These are phyloP conservation scores for Cyberlindnera mrakii DNA, from an alignment of 805 yeast species.

Conservation along the genomic window DNA sequence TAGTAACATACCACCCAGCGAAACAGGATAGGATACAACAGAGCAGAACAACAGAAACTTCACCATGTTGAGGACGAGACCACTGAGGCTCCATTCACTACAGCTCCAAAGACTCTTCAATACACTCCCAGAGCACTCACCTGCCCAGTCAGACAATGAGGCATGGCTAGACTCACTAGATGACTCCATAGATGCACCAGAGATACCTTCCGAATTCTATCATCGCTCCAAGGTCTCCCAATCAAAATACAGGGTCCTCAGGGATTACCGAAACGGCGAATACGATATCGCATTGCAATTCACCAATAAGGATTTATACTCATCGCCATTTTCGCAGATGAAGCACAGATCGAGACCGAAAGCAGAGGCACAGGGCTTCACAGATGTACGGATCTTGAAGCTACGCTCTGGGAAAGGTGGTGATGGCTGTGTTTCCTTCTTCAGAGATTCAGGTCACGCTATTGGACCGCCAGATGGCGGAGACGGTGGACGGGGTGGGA, in stretches of 20 bases:
- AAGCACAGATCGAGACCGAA: conserved; percentile 35
- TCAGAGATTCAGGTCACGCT: conserved; percentile 77
- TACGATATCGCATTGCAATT: conserved; percentile 9
- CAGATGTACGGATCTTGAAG: conserved; percentile 64
- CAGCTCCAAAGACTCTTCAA: not conserved
- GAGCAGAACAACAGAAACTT: too few species aligned
- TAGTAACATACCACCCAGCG: too few species aligned
- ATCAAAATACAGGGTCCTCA: conserved; percentile 3
- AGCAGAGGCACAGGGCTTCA: conserved; percentile 38
- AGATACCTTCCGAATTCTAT: not conserved
- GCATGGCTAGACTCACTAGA: conserved; percentile 30
- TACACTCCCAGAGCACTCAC: conserved; percentile 31
- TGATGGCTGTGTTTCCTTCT: conserved; percentile 78
- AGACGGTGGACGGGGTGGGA: conserved; percentile 94
- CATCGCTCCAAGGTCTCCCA: not conserved
- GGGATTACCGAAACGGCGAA: conserved; percentile 4
- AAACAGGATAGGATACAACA: too few species aligned
- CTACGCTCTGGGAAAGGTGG: conserved; percentile 84
- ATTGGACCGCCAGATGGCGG: conserved; percentile 99
- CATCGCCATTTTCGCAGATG: conserved; percentile 34
- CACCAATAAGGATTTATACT: conserved; percentile 10
- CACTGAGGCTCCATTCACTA: not conserved
- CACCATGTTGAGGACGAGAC: not conserved
- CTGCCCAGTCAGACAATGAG: conserved; percentile 37
- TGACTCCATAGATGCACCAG: not conserved